These are phyloP conservation scores for Globisporangium echinulatum DNA, from an alignment of 352 stramenopile genomes.

Conservation along the genomic window DNA sequence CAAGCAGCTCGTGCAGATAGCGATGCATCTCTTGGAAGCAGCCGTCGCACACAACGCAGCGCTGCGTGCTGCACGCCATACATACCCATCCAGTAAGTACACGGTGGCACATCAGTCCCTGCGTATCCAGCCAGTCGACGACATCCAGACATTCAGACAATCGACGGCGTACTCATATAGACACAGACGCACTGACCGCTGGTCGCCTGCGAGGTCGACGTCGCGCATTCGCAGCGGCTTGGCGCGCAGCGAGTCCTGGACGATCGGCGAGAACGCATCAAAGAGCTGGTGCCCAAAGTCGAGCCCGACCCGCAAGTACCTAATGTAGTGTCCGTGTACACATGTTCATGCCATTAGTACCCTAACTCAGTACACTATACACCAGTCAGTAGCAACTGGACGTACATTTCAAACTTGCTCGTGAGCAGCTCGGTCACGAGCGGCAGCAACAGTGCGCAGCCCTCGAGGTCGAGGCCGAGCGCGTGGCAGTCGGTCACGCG, in stretches of 20 bases:
- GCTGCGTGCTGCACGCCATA: conserved; percentile 26
- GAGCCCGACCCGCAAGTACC: conserved; percentile 53
- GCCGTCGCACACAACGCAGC: conserved; percentile 51
- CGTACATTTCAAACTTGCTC: conserved; percentile 63
- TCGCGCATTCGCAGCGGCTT: conserved; percentile 41
- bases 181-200: conserved; percentile 30
- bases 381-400: neutral
- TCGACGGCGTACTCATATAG: neutral
- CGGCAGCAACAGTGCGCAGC: conserved; percentile 65
- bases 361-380: neutral
- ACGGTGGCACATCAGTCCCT: neutral
- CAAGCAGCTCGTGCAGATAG: conserved; percentile 28
- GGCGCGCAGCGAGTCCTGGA: conserved; percentile 54
- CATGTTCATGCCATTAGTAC: neutral
- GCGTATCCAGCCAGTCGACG: neutral
- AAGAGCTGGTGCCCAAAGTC: conserved; percentile 60
- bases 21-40: conserved; percentile 68
- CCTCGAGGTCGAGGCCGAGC: conserved; percentile 67
- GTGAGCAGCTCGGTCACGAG: conserved; percentile 61
- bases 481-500: conserved; percentile 52
- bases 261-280: conserved; percentile 62
- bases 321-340: conserved; percentile 4
- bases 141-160: too few species aligned
- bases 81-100: neutral
- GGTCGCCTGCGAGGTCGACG: conserved; percentile 69